These are phyloP conservation scores for Amanita rimosa DNA, from an alignment of 768 basidiomycete species.

Conservation along the genomic window DNA sequence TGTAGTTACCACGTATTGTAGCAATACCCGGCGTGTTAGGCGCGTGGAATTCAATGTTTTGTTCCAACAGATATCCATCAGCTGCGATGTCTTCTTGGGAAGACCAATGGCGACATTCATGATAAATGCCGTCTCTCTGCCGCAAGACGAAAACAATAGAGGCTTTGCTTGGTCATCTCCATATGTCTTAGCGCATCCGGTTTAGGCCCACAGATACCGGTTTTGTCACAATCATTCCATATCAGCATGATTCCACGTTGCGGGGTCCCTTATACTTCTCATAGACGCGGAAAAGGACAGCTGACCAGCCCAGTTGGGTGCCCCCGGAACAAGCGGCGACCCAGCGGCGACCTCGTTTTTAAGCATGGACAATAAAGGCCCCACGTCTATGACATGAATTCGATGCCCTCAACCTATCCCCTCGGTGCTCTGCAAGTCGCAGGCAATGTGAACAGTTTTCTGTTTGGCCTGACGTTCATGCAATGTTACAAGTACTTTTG, in stretches of 20 bases:
- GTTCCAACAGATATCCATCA: too few relatives aligned
- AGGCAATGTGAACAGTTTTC: background rate
- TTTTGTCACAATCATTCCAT: background rate
- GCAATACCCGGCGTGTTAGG: background rate
- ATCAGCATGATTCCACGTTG: background rate
- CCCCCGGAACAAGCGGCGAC: background rate
- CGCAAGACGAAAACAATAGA: too few relatives aligned
- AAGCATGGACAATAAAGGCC: background rate
- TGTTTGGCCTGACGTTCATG: constrained; percentile 2
- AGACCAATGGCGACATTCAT: too few relatives aligned
- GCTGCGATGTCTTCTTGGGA: too few relatives aligned
- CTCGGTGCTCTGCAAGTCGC: background rate
- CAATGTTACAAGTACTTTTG: background rate
- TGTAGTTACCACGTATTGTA: background rate
- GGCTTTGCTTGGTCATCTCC: too few relatives aligned
- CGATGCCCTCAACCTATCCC: background rate
- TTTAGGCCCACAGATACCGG: background rate
- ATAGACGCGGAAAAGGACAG: background rate
- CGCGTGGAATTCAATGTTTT: too few relatives aligned
- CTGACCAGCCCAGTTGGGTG: background rate
- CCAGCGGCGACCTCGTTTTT: background rate
- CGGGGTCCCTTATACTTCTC: background rate
- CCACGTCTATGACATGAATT: background rate
- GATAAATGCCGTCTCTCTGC: too few relatives aligned
- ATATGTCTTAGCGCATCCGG: too few relatives aligned